phyloP scores from a whole-genome alignment of 2,329 filamentous ascomycete species.

The Fusarium tupiense region DNA sequence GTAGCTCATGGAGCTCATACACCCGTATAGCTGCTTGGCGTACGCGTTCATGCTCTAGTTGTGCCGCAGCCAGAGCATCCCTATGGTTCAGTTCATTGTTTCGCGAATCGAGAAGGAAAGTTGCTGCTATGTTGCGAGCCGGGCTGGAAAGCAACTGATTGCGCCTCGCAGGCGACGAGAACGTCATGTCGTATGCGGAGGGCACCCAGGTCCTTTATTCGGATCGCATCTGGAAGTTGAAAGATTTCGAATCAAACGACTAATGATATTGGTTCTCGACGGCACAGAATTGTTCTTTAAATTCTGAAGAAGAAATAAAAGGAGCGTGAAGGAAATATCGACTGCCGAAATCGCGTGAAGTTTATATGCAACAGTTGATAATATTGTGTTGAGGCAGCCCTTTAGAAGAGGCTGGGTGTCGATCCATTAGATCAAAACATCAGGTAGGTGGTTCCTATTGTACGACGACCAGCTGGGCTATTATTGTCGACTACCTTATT shows the following conservation, averaged over 20 bases:
- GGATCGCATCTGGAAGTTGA: conserved; percentile 28
- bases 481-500: conserved; percentile 7
- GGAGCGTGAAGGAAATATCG: neutral
- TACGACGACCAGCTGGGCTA: conserved; percentile 5
- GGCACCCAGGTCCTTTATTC: conserved; percentile 30
- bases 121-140: conserved; percentile 61
- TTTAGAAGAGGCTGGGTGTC: conserved; percentile 34
- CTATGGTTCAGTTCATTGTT: conserved; percentile 72
- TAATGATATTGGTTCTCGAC: neutral
- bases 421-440: conserved; percentile 31
- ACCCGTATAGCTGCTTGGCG: conserved; percentile 60
- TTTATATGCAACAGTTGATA: conserved; percentile 22
- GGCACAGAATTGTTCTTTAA: neutral
- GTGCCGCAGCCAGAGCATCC: conserved; percentile 72
- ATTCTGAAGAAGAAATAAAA: neutral
- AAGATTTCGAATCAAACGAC: neutral
- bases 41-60: conserved; percentile 73
- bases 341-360: neutral
- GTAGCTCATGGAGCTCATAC: conserved; percentile 58
- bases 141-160: conserved; percentile 55
- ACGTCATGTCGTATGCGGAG: conserved; percentile 50
- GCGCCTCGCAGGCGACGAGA: conserved; percentile 54
- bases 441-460: neutral
- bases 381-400: conserved; percentile 32
- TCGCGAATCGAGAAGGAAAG: conserved; percentile 69